A percentile compares a stretch with the other conserved stretches of the same genome.
phyloP scores from a whole-genome alignment of 257 asterid species.

The Fraxinus anomala region DNA sequence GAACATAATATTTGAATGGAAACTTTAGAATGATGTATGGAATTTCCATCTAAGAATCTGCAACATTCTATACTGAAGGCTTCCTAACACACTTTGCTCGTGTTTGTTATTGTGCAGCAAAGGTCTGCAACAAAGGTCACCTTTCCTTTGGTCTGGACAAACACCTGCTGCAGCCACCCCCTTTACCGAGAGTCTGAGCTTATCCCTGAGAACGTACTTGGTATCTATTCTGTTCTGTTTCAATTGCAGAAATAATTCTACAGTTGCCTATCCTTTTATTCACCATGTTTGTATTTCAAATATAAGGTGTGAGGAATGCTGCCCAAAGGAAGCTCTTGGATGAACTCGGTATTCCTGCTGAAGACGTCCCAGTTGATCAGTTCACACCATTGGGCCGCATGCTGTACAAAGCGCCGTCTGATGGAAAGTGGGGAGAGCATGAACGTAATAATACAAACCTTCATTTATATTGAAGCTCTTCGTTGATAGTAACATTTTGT shows the following conservation, averaged over 20 bases:
- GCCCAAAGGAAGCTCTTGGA: constrained; percentile 95
- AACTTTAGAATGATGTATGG: background rate
- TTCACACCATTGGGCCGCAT: constrained; percentile 86
- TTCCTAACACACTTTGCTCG: background rate
- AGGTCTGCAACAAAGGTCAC: constrained; percentile 95
- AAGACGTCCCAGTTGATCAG: constrained; percentile 81
- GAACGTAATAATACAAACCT: constrained; percentile 53
- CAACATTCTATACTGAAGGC: background rate
- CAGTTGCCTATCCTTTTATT: background rate
- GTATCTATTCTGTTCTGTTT: constrained; percentile 41
- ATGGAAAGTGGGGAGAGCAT: constrained; percentile 98
- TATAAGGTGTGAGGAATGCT: constrained; percentile 82
- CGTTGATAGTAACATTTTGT: background rate
- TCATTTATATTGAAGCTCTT: background rate
- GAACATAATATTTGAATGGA: background rate
- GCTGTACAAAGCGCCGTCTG: constrained; percentile 94
- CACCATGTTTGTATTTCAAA: constrained; percentile 15
- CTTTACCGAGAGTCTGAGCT: constrained; percentile 90
- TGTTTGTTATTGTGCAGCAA: constrained; percentile 57
- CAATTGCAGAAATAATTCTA: background rate
- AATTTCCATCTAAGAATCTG: background rate
- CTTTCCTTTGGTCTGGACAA: constrained; percentile 94
- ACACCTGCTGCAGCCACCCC: constrained; percentile 99
- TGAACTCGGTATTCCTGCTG: constrained; percentile 86
- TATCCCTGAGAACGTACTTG: constrained; percentile 74